phyloP scores from a whole-genome alignment of 768 basidiomycete genomes.

The Nidularia pulvinata region DNA sequence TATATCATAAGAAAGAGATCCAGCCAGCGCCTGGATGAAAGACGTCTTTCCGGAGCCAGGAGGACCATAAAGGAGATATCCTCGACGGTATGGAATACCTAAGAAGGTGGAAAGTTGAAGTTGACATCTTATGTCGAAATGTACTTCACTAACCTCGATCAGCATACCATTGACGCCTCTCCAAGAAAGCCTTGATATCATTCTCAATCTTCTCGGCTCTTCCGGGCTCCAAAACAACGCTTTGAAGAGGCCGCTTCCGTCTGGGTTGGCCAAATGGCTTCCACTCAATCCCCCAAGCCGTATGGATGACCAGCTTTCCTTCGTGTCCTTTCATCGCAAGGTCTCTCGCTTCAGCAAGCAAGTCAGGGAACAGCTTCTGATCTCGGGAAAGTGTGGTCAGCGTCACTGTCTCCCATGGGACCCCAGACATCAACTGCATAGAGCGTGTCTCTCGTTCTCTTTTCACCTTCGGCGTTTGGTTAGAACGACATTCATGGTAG shows the following conservation, averaged over 20 bases:
- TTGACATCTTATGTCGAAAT: neutral
- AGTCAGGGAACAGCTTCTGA: slow-evolving; percentile 71
- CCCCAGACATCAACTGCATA: slow-evolving; percentile 88
- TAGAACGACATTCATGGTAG: neutral
- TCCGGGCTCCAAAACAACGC: slow-evolving; percentile 85
- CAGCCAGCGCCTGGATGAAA: slow-evolving; percentile 97
- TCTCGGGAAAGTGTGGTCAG: slow-evolving; percentile 92
- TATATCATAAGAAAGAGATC: slow-evolving; percentile 91
- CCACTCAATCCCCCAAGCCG: slow-evolving; percentile 98
- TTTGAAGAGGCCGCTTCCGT: slow-evolving; percentile 80
- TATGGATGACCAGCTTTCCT: slow-evolving; percentile 95
- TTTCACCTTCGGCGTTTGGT: slow-evolving; percentile 63
- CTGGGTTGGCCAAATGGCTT: slow-evolving; percentile 92
- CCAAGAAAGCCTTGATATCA: slow-evolving; percentile 83
- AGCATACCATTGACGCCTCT: slow-evolving; percentile 90
- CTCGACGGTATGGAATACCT: slow-evolving; percentile 98
- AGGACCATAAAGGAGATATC: slow-evolving; percentile 94
- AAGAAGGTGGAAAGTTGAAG: slow-evolving; percentile 3
- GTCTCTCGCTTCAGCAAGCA: slow-evolving; percentile 89
- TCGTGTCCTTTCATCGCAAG: slow-evolving; percentile 85
- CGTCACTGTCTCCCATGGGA: slow-evolving; percentile 97
- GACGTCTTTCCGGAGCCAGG: slow-evolving; percentile 99
- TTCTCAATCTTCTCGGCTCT: slow-evolving; percentile 82
- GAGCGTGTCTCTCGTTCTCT: slow-evolving; percentile 93
- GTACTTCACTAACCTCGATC: slow-evolving; percentile 71